A percentile compares a stretch with the other conserved stretches of the same genome.
Evolutionary conservation across 305 asterid species (phyloP).

Genomic region (Fraxinus latifolia): DNA sequence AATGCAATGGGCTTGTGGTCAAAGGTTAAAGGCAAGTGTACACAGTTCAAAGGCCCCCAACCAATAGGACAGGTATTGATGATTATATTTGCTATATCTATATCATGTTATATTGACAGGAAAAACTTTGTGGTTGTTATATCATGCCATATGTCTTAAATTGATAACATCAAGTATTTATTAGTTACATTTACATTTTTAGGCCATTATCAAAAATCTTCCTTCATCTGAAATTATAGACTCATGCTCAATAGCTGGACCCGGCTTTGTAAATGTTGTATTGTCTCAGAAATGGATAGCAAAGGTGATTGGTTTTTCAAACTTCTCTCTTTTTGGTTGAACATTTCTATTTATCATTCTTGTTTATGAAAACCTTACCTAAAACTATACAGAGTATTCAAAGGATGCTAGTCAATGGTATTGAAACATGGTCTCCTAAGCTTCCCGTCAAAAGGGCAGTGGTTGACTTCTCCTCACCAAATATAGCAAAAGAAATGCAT

Average conservation of each 20-base stretch:
- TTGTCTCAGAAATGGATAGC: conserved; percentile 82
- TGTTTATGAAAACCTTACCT: conserved; percentile 10
- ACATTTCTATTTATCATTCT: background rate
- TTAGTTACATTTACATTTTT: background rate
- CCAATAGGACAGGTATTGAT: conserved; percentile 71
- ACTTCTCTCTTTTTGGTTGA: background rate
- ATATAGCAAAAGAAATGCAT: conserved; percentile 97
- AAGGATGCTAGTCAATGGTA: conserved; percentile 71
- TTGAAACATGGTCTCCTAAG: conserved; percentile 82
- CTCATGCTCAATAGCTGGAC: conserved; percentile 66
- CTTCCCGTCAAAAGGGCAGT: conserved; percentile 71
- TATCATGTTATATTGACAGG: background rate
- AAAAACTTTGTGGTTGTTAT: conserved; percentile 2
- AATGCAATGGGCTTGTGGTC: conserved; percentile 96
- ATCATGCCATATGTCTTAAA: conserved; percentile 8
- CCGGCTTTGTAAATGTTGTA: conserved; percentile 78
- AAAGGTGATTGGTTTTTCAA: conserved; percentile 43
- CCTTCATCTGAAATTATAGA: conserved; percentile 71
- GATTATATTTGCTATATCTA: conserved; percentile 11
- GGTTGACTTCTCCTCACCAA: conserved; percentile 94
- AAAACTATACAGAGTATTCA: conserved; percentile 66
- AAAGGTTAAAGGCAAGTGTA: conserved; percentile 57
- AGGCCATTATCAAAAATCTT: conserved; percentile 74
- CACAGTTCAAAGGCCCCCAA: conserved; percentile 67
- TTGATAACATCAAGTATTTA: background rate